Evolutionary conservation across 2,329 filamentous ascomycete species (phyloP), one percentile per base, ranked within the genome.

Genomic region (Clarireedia hainanense): DNA sequence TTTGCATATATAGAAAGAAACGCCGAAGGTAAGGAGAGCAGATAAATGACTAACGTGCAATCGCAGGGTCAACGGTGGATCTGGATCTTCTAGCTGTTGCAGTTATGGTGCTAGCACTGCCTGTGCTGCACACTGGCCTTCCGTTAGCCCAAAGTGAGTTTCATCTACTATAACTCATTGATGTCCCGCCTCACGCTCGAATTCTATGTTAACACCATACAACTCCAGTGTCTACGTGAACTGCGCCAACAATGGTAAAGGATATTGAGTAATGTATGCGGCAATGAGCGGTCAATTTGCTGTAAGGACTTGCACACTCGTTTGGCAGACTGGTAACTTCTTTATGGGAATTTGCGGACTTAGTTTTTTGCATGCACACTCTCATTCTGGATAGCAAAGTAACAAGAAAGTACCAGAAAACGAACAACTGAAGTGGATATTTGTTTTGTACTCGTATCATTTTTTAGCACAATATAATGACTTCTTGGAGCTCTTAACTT

Each of bases 41-140:
- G 14, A 43, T 17, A 43, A 9, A 42, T 17, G 3, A 14, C 45
- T 55, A 15, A 55, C 14, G 17, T 56, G 5, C 4, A 14, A 15
- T 3, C 40, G 7, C 20, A 56, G 54, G 34, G 54, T 56, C 12
- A 56, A 56, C 20, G 54, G 54, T 10, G 54, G 48, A 2, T 52
- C 48, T 34, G 49, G 49, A 9, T 30, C 49, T 9, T 56, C 54
- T 5, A 52, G 40, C 26, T 56, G 54, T 23, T 56, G 54, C 9
- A n/a, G 12, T 24, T 56, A 52, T 39, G 54, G 49, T 26, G 30
- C 20, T 17, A 56, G 34, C 24, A 43, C 42, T 6, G 30, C 6
- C 17, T 56, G 54, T 26, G 23, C 54, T 46, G 48, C 49, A 20
- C 48, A 24, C 26, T 56, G 54, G 54, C 42, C 49, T 27, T 23